phyloP scores from a whole-genome alignment of 83 land plant genomes.

The Picea abies region DNA sequence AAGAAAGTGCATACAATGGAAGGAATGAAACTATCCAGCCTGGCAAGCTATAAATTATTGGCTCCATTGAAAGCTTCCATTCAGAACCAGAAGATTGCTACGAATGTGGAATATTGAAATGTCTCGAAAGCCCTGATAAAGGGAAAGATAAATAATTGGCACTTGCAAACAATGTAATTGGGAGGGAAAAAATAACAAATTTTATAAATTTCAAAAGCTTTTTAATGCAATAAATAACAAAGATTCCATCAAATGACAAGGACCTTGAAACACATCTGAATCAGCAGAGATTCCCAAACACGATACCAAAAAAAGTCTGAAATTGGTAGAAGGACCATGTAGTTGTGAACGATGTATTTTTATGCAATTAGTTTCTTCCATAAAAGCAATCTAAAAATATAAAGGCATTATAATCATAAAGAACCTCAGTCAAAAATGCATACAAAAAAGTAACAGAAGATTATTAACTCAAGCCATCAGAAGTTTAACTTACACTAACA shows the following conservation, averaged over 20 bases:
- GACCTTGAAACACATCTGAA: neutral
- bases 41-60: neutral
- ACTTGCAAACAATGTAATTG: neutral
- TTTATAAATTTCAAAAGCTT: neutral
- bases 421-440: neutral
- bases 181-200: neutral
- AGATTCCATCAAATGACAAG: neutral
- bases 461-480: neutral
- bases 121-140: neutral
- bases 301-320: neutral
- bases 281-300: neutral
- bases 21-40: neutral
- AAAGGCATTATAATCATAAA: neutral
- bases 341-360: neutral
- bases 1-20: neutral
- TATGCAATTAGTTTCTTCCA: neutral
- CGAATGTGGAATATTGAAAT: neutral
- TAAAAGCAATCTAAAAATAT: neutral
- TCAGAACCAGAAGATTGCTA: neutral
- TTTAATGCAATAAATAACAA: neutral
- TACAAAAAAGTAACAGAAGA: neutral
- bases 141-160: conserved; percentile 2
- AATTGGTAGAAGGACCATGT: neutral
- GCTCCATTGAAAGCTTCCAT: neutral
- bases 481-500: conserved; percentile 77